Evolutionary conservation across 208 protist species (phyloP).

Genomic region (Acanthamoeba healyi): DNA sequence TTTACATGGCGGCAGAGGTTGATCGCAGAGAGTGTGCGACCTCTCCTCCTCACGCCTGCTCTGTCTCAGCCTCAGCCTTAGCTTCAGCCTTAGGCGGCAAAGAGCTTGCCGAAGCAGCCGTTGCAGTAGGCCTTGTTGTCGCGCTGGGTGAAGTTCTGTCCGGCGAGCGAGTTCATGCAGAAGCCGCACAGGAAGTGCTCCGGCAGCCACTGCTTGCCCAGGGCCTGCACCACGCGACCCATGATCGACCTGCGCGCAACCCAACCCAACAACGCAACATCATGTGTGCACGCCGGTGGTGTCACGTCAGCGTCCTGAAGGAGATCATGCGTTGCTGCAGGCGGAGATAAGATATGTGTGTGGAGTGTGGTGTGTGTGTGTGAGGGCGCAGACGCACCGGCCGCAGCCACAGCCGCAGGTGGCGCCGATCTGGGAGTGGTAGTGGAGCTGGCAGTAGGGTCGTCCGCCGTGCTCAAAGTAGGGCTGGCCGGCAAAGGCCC

Average conservation of each 20-base stretch:
- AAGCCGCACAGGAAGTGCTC: slow-evolving; percentile 81
- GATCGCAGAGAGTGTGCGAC: background rate
- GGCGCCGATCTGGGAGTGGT: slow-evolving; percentile 64
- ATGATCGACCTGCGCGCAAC: slow-evolving; percentile 74
- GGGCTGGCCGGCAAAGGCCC: slow-evolving; percentile 57
- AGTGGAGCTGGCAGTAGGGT: slow-evolving; percentile 72
- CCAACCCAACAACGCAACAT: background rate
- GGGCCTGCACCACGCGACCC: slow-evolving; percentile 74
- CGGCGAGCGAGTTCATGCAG: slow-evolving; percentile 54
- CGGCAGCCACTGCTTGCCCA: slow-evolving; percentile 80
- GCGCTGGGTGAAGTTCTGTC: slow-evolving; percentile 78
- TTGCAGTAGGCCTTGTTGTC: slow-evolving; percentile 81
- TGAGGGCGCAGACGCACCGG: background rate
- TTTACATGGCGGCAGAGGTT: background rate
- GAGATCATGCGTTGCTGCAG: no score
- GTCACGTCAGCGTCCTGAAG: background rate
- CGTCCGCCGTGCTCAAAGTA: slow-evolving; percentile 72
- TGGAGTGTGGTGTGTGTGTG: no score
- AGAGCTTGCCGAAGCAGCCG: slow-evolving; percentile 55
- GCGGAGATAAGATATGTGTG: no score
- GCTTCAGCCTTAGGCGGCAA: slow-evolving; percentile 4
- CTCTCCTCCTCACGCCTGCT: no score
- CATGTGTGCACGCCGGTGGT: background rate
- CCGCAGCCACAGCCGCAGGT: slow-evolving; percentile 69
- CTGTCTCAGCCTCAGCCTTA: no score